Base-by-base conservation (phyloP, 768 basidiomycete genomes). In the Auriscalpium vulgare region DNA sequence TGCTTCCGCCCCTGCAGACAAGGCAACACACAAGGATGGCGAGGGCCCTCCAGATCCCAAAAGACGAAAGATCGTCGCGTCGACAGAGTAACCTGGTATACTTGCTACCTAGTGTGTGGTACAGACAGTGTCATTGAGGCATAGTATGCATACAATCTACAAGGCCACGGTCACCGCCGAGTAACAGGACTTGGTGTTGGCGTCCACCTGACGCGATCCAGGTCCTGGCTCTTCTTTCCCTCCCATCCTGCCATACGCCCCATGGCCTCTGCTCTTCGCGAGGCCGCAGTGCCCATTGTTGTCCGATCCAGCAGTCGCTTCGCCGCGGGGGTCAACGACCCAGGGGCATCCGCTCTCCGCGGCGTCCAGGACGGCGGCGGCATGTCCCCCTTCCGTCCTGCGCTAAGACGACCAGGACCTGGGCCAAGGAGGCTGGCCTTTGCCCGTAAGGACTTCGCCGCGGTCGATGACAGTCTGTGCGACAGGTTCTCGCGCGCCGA, bases 241-340 rank as follows among this genome's bases (percentile, higher is more conserved):
- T 80, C 79, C 87, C 88, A 88, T 4, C 78, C 72, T 5, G 81
- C 75, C 17, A 71, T 67, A 56, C 71, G 75, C 38, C 78, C 81
- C 82, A 85, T 85, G 9, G 76, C 82, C n/a, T 87, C 88, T 11
- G 82, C 79, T 56, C 88, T 76, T 62, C 81, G 77, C 23, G 76
- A 64, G 11, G 81, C 84, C 10, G 81, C 81, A 9, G 80, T 81
- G 17, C 84, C 79, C 74, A 82, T 74, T 0, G 87, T 82, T 8
- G 83, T 85, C 62, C 87, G 75, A 62, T 93, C 83, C 59, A 97
- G 71, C 46, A 97, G 66, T 58, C 85, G 75, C 66, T 76, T 80
- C 23, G 84, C 94, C 29, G 94, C 94, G n/a, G 93, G 93, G 0
- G 93, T 95, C 59, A 95, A 69, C 58, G 78, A 82, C 7, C 89